Base-by-base conservation (phyloP, 2,329 filamentous ascomycete genomes). In the Akanthomyces lecanii region DNA sequence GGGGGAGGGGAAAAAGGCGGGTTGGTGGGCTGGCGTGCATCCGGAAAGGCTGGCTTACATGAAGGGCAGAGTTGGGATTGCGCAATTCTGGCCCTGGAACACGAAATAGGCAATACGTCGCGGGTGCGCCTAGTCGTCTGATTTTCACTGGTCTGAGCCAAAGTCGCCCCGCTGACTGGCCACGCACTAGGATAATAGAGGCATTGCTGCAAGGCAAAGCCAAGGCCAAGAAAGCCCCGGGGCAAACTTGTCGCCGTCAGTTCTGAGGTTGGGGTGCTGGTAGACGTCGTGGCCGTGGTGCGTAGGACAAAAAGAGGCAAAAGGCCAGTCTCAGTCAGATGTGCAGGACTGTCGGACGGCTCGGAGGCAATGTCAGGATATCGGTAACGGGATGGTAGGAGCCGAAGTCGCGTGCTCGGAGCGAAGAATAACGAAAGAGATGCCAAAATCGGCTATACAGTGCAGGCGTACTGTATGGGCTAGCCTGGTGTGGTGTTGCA, bases 341-440 rank as follows among this genome's bases (percentile, higher is more conserved):
- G 47, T 2, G 44, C 16, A 50, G 8, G 10, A 52, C 28, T 23
- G 21, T 62, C 60, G 60, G 60, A 56, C 60, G 60, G 60, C 60
- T 62, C 60, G 60, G 60, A 44, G 60, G 44, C 45, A 36, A 62
- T 50, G 21, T 33, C 51, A 30, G 60, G 60, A 56, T 62, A 33
- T 62, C 60, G 60, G 60, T 42, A 50, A 25, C 51, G 52, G 51
- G 21, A 21, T 48, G 44, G 21, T 18, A 48, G 33, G 44, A 45
- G 44, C 52, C 51, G 60, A 47, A 50, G 60, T 62, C 51, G 60
- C 60, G 60, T 62, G 60, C 60, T 62, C 60, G 33, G 40, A 42
- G 51, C 12, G 23, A 62, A 16, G 52, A 25, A 62, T 62, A 50
- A 55, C 60, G 60, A 62, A 62, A 62, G 25, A 25, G 36, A n/a